phyloP scores from a whole-genome alignment of 2,329 filamentous ascomycete species.

The Botrytis cinerea region DNA sequence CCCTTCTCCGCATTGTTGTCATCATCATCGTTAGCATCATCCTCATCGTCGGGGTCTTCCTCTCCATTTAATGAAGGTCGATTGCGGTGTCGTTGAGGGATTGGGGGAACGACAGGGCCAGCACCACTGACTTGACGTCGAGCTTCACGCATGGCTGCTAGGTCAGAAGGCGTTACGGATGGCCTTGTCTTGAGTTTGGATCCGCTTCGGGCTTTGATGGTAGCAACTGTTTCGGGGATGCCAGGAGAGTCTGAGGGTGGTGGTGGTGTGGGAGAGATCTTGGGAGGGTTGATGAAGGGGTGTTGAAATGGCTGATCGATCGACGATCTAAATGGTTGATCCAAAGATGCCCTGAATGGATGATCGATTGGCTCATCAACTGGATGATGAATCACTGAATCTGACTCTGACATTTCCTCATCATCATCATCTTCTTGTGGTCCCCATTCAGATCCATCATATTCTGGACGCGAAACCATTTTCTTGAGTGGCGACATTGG shows the following conservation, averaged over 20 bases:
- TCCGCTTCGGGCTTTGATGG: conserved; percentile 79
- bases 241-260: conserved; percentile 51
- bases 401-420: conserved; percentile 63
- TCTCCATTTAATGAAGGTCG: conserved; percentile 54
- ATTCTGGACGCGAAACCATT: conserved; percentile 58
- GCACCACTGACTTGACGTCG: conserved; percentile 83
- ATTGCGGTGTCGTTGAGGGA: conserved; percentile 61
- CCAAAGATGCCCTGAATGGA: conserved; percentile 13
- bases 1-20: conserved; percentile 40
- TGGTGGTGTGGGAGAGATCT: conserved; percentile 28
- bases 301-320: conserved; percentile 17
- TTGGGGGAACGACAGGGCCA: conserved; percentile 58
- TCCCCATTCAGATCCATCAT: conserved; percentile 64
- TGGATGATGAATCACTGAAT: conserved; percentile 81
- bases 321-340: conserved; percentile 18
- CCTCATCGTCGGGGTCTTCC: conserved; percentile 34
- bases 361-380: conserved; percentile 11
- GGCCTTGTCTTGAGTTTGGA: conserved; percentile 86
- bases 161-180: conserved; percentile 83
- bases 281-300: conserved; percentile 47
- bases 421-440: conserved; percentile 52
- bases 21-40: conserved; percentile 33
- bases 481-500: conserved; percentile 38
- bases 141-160: conserved; percentile 81
- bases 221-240: conserved; percentile 81